These are phyloP conservation scores for Quercus tomentella DNA, from an alignment of 331 rosid genomes.

Conservation along the genomic window DNA sequence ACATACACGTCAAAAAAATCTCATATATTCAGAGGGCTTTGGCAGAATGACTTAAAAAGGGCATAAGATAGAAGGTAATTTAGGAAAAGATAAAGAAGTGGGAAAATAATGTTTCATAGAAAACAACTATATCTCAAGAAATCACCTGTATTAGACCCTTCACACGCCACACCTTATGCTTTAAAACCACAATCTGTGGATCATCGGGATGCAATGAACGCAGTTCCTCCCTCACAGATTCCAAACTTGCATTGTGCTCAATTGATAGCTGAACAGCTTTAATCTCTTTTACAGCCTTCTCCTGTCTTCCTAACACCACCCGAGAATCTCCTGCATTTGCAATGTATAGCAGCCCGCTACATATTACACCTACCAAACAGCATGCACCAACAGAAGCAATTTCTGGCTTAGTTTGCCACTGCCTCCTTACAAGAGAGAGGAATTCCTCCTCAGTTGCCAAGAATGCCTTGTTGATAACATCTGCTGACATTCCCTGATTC, in stretches of 20 bases:
- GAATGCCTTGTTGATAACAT: constrained; percentile 76
- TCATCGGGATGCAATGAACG: constrained; percentile 82
- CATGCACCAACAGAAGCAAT: constrained; percentile 94
- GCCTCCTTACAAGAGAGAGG: constrained; percentile 64
- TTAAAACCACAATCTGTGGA: constrained; percentile 84
- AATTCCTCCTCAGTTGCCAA: constrained; percentile 89
- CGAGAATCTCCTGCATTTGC: constrained; percentile 99
- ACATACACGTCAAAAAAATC: neutral
- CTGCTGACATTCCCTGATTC: constrained; percentile 73
- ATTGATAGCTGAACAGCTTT: constrained; percentile 85
- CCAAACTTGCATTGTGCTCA: constrained; percentile 88
- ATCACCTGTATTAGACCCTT: constrained; percentile 96
- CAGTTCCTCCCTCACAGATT: constrained; percentile 86
- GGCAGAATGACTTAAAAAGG: neutral
- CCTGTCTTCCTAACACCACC: constrained; percentile 75
- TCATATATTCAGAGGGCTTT: neutral
- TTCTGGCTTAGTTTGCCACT: constrained; percentile 71
- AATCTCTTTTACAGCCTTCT: constrained; percentile 43
- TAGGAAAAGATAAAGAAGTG: neutral
- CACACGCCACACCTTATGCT: constrained; percentile 98
- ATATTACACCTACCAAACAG: constrained; percentile 77
- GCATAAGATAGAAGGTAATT: neutral
- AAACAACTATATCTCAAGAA: neutral
- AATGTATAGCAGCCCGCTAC: constrained; percentile 70
- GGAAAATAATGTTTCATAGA: neutral